These are phyloP conservation scores for Citropsis articulata DNA, from an alignment of 345 rosid species.

Conservation along the genomic window DNA sequence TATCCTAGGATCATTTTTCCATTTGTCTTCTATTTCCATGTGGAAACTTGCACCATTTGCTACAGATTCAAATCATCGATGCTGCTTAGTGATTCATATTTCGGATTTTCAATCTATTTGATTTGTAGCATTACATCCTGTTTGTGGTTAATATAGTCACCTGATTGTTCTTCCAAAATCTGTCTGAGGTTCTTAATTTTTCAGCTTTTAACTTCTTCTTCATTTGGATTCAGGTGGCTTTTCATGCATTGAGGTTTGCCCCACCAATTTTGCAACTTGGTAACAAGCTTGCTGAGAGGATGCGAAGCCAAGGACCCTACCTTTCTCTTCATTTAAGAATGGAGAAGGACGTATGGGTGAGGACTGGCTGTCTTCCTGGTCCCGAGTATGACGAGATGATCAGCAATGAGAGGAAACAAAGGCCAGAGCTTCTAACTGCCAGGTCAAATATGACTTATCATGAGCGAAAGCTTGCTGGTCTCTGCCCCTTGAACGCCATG, in stretches of 20 bases:
- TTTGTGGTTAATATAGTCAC: background rate
- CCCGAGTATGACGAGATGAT: conserved; percentile 70
- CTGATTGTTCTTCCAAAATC: background rate
- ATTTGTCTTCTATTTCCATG: background rate
- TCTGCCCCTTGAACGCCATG: conserved; percentile 84
- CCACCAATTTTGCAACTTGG: conserved; percentile 71
- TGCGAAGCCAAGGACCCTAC: conserved; percentile 83
- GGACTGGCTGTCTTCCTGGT: conserved; percentile 95
- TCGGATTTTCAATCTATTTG: background rate
- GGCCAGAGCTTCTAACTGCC: conserved; percentile 90
- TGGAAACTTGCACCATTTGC: background rate
- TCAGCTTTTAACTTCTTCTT: background rate
- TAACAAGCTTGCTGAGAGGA: conserved; percentile 73
- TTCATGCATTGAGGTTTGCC: conserved; percentile 74
- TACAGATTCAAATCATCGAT: background rate
- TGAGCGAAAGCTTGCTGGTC: conserved; percentile 79
- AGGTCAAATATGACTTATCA: conserved; percentile 78
- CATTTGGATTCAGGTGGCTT: conserved; percentile 62
- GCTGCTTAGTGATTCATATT: background rate
- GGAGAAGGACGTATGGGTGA: conserved; percentile 97
- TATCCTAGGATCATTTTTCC: conserved; percentile 10
- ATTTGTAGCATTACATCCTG: background rate
- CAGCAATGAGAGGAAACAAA: conserved; percentile 59
- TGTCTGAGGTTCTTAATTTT: background rate
- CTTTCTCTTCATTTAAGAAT: conserved; percentile 83